Conservation (phyloP, 2,329 filamentous ascomycete genomes). For the Penicillium decumbens region DNA sequence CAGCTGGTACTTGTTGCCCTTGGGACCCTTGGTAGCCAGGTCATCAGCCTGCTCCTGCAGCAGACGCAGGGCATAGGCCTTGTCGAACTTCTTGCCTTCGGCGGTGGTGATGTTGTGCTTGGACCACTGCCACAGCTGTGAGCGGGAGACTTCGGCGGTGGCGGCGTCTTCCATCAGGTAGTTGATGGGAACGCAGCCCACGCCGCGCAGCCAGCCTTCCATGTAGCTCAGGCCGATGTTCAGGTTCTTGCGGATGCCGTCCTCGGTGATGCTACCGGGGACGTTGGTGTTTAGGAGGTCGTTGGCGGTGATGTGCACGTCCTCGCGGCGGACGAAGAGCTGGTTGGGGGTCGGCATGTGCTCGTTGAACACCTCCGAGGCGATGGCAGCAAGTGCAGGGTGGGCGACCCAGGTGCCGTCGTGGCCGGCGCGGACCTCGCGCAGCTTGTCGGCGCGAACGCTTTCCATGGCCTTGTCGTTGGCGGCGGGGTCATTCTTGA, state of each 20-base stretch:
- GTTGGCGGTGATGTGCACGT: conserved; percentile 77
- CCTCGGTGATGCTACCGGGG: conserved; percentile 84
- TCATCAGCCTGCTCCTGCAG: conserved; percentile 79
- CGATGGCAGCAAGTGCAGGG: conserved; percentile 82
- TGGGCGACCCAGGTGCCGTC: conserved; percentile 98
- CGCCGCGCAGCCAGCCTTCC: conserved; percentile 94
- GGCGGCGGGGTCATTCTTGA: conserved; percentile 86
- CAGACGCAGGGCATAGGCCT: conserved; percentile 80
- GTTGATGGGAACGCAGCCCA: conserved; percentile 97
- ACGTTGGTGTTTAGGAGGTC: conserved; percentile 98
- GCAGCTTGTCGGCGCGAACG: conserved; percentile 90
- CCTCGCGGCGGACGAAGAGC: conserved; percentile 82
- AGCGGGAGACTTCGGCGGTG: conserved; percentile 90
- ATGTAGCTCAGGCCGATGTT: conserved; percentile 96
- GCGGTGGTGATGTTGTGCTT: conserved; percentile 68
- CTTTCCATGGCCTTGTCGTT: conserved; percentile 93
- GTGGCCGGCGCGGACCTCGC: conserved; percentile 90
- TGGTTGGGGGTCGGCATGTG: conserved; percentile 99
- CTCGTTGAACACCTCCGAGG: conserved; percentile 91
- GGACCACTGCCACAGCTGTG: conserved; percentile 96
- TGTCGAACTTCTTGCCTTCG: conserved; percentile 89
- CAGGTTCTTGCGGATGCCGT: conserved; percentile 93
- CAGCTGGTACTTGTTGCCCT: conserved; percentile 86
- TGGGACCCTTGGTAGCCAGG: conserved; percentile 67
- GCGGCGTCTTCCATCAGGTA: conserved; percentile 98